Evolutionary conservation across 2,329 filamentous ascomycete species (phyloP), one percentile per base, ranked within the genome.

Genomic region (Trichoderma sp.): DNA sequence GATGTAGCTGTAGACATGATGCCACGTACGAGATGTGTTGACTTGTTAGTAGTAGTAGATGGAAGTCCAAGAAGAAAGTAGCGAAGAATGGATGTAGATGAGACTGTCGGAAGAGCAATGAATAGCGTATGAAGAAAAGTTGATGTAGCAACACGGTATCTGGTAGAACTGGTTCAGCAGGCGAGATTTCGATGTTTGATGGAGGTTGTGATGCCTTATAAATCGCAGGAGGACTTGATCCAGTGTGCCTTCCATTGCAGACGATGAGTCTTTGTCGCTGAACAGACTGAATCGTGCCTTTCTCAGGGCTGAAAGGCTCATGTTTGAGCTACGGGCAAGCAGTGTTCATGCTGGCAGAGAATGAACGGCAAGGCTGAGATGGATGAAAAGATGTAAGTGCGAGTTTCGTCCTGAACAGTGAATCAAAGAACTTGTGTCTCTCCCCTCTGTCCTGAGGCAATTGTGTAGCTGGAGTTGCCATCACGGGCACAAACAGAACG

Each of bases 1-100:
- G 52, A 59, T 24, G 62, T 44, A 43, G 61, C 28, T 44, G 26
- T 55, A 54, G 62, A 64, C 62, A 64, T 64, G 44, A 54, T 58
- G 50, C 10, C 3, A 34, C 30, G 30, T 34, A 59, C 47, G 43
- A 51, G 55, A 41, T 47, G 48, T 24, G 21, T 2, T 24, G 21
- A 24, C n/a, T 34, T 34, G 19, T 34, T 28, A 51, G 15, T 62
- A 50, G 19, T 50, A 17, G 44, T 45, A 41, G 47, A 19, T 14
- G 7, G 39, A 47, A 6, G 14, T 26, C 41, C 15, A 39, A 28
- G 26, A 28, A 39, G 21, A 47, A 55, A 44, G 48, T 51, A 43
- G 15, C 45, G 24, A 39, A 55, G 52, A 56, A 44, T 26, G 4
- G 45, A 12, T 47, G 28, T 4, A 54, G 41, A 55, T 63, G 50